Conservation (phyloP, 1,284 basidiomycete species). For the Ustilago bromivora region DNA sequence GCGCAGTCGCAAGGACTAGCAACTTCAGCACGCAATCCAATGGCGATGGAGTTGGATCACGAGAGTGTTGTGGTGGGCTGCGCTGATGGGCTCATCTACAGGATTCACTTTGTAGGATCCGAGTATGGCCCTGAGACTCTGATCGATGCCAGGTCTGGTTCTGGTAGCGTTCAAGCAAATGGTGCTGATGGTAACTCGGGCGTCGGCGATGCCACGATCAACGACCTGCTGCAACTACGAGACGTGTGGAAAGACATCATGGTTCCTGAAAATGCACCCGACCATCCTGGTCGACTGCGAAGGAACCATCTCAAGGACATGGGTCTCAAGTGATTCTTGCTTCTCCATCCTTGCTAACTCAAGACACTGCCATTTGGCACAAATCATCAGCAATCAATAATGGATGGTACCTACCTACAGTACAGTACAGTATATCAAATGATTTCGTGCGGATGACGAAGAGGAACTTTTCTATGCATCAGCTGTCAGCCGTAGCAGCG, state of each 20-base stretch:
- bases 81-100: conserved; percentile 59
- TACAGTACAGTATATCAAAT: no score
- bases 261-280: conserved; percentile 39
- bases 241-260: conserved; percentile 62
- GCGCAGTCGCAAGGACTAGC: conserved; percentile 41
- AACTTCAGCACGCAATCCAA: conserved; percentile 55
- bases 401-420: no score
- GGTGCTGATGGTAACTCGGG: background rate
- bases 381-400: background rate
- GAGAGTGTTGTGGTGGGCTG: conserved; percentile 61
- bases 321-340: conserved; percentile 36
- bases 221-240: conserved; percentile 51
- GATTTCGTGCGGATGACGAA: no score
- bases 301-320: conserved; percentile 27
- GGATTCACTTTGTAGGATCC: conserved; percentile 59
- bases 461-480: background rate
- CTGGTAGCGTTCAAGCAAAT: conserved; percentile 2
- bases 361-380: background rate
- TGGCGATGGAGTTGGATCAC: conserved; percentile 62
- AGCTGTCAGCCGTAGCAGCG: no score
- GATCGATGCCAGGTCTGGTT: background rate
- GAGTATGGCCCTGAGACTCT: conserved; percentile 38
- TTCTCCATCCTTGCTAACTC: background rate
- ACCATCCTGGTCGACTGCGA: conserved; percentile 47
- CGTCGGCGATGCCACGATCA: conserved; percentile 56